phyloP scores from a whole-genome alignment of 2,329 filamentous ascomycete species.

The Nemania sp. region DNA sequence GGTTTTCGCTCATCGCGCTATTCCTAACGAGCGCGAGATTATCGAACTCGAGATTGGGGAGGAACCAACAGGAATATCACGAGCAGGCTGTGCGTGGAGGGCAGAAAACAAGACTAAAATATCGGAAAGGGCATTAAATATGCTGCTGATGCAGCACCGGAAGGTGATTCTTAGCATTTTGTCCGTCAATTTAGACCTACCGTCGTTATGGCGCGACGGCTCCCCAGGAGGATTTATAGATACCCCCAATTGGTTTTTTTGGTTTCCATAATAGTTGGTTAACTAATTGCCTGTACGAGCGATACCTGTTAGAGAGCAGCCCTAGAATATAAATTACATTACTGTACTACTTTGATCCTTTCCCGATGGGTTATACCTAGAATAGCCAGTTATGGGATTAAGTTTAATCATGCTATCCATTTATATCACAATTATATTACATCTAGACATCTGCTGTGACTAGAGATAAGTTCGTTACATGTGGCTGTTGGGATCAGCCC shows the following conservation, averaged over 20 bases:
- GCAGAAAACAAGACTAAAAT: slow-evolving; percentile 13
- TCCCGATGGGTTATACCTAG: not conserved
- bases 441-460: not conserved
- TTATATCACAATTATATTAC: not conserved
- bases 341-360: not conserved
- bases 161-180: slow-evolving; percentile 14
- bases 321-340: not conserved
- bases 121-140: slow-evolving; percentile 19
- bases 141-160: slow-evolving; percentile 16
- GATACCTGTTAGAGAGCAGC: not conserved
- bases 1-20: slow-evolving; percentile 1
- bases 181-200: slow-evolving; percentile 26
- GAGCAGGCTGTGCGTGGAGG: not conserved
- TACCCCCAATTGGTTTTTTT: slow-evolving; percentile 31
- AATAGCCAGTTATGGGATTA: not conserved
- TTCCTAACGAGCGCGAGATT: slow-evolving; percentile 2
- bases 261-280: not conserved
- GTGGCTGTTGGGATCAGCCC: not conserved
- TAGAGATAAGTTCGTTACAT: not conserved
- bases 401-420: not conserved
- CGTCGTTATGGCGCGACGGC: slow-evolving; percentile 5
- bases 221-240: slow-evolving; percentile 31
- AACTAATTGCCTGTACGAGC: not conserved
- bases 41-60: slow-evolving; percentile 2
- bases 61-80: slow-evolving; percentile 1